A percentile compares a stretch with the other conserved stretches of the same genome.
Evolutionary conservation across 257 asterid genomes (phyloP).

Genomic region (Ehretia macrophylla): DNA sequence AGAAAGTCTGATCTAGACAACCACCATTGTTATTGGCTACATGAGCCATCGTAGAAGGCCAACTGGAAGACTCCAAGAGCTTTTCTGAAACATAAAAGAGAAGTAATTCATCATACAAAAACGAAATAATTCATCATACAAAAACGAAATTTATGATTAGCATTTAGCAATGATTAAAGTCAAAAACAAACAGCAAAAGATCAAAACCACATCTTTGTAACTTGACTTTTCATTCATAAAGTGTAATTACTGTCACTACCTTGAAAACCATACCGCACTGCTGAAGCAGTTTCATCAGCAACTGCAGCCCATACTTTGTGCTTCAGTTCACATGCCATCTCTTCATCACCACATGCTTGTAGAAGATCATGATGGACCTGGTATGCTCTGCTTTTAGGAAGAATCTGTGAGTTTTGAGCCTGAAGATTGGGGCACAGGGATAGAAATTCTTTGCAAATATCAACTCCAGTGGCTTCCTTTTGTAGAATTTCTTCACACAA

Average conservation of each 20-base stretch:
- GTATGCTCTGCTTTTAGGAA: conserved; percentile 88
- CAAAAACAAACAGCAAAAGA: not conserved
- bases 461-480: conserved; percentile 52
- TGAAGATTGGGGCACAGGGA: conserved; percentile 48
- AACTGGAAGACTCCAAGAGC: conserved; percentile 32
- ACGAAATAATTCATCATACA: no score
- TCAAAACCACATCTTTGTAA: not conserved
- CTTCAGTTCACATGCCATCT: conserved; percentile 58
- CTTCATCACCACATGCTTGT: conserved; percentile 57
- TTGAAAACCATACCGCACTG: conserved; percentile 81
- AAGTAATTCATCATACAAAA: conserved; percentile 8
- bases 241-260: conserved; percentile 32
- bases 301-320: conserved; percentile 80
- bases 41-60: conserved; percentile 19
- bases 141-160: not conserved
- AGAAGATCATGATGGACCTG: conserved; percentile 88
- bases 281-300: conserved; percentile 89
- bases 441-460: conserved; percentile 59
- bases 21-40: conserved; percentile 30
- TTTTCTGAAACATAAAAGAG: conserved; percentile 31
- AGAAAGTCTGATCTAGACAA: conserved; percentile 38
- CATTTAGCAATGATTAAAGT: not conserved
- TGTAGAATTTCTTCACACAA: conserved; percentile 81
- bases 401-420: conserved; percentile 70
- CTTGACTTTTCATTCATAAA: not conserved